A percentile compares a stretch with the other conserved stretches of the same genome.
Conservation (phyloP, 345 rosid genomes). For the Erodium maritimum region DNA sequence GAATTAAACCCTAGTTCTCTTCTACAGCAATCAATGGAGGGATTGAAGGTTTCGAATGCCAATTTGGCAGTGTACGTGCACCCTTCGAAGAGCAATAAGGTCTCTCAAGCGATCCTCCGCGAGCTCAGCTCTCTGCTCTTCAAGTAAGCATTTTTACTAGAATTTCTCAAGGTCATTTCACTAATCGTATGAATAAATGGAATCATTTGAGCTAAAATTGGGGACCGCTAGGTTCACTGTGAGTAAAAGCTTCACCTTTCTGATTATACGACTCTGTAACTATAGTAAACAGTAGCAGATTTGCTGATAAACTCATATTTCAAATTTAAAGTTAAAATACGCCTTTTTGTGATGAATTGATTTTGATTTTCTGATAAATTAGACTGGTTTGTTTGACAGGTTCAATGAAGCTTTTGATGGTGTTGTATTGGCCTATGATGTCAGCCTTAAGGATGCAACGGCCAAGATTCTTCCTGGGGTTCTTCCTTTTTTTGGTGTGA, state of each 20-base stretch:
- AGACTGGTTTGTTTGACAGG: slow-evolving; percentile 25
- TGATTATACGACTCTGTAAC: neutral
- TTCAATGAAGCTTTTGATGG: slow-evolving; percentile 58
- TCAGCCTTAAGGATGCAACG: slow-evolving; percentile 26
- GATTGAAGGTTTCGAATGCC: slow-evolving; percentile 49
- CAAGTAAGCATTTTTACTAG: slow-evolving; percentile 25
- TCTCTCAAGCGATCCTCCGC: slow-evolving; percentile 51
- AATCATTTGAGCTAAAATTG: neutral
- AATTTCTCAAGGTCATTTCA: neutral
- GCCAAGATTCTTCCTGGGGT: slow-evolving; percentile 57
- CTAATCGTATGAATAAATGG: neutral
- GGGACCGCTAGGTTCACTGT: neutral
- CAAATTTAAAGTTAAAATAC: too few relatives aligned
- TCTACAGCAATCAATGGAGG: slow-evolving; percentile 39
- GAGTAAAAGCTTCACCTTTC: too few relatives aligned
- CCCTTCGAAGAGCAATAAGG: slow-evolving; percentile 47
- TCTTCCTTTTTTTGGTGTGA: slow-evolving; percentile 55
- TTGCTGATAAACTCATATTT: too few relatives aligned
- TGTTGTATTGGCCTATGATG: slow-evolving; percentile 60
- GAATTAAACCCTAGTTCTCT: neutral
- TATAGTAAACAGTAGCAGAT: neutral
- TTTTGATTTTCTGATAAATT: neutral
- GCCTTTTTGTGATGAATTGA: too few relatives aligned
- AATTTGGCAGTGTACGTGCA: slow-evolving; percentile 48
- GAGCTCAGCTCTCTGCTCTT: slow-evolving; percentile 73